Percentiles rank a stretch among this genome's conserved stretches.
Conservation (phyloP, 805 yeast species). For the Ogataea minuta region DNA sequence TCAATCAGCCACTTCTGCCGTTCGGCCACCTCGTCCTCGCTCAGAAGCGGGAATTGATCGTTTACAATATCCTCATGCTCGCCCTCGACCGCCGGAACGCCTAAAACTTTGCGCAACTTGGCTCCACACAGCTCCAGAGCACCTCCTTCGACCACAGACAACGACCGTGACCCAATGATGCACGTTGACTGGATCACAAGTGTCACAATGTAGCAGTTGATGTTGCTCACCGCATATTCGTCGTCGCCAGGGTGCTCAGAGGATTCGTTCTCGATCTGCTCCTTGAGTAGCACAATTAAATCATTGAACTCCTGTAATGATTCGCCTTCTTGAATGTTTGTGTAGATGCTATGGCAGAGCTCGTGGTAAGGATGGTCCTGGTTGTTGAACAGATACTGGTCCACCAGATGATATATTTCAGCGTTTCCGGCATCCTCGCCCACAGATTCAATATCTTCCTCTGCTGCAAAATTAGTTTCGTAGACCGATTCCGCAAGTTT, state of each 20-base stretch:
- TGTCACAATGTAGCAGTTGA: slow-evolving; percentile 49
- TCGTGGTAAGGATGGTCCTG: slow-evolving; percentile 35
- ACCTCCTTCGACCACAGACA: slow-evolving; percentile 68
- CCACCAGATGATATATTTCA: slow-evolving; percentile 32
- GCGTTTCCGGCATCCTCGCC: slow-evolving; percentile 27
- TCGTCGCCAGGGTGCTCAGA: slow-evolving; percentile 9
- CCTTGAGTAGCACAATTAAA: slow-evolving; percentile 24
- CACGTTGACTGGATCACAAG: slow-evolving; percentile 70
- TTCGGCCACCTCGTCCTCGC: slow-evolving; percentile 28
- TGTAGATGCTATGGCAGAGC: slow-evolving; percentile 32
- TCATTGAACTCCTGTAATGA: slow-evolving; percentile 30
- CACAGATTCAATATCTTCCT: slow-evolving; percentile 20
- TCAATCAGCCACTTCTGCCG: slow-evolving; percentile 48
- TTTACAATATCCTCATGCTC: slow-evolving; percentile 18
- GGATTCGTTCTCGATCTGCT: slow-evolving; percentile 15
- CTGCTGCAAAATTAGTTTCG: slow-evolving; percentile 19
- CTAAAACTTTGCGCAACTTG: slow-evolving; percentile 28
- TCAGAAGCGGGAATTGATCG: slow-evolving; percentile 24
- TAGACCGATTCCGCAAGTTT: slow-evolving; percentile 22
- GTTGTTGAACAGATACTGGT: slow-evolving; percentile 35
- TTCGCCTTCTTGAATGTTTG: slow-evolving; percentile 33
- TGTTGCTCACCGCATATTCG: slow-evolving; percentile 20
- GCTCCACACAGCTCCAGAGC: slow-evolving; percentile 33
- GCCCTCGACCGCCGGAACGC: slow-evolving; percentile 18
- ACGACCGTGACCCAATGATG: slow-evolving; percentile 82